Evolutionary conservation across 1,284 basidiomycete genomes (phyloP), one percentile per base, ranked within the genome.

Genomic region (Peniophora sp.): DNA sequence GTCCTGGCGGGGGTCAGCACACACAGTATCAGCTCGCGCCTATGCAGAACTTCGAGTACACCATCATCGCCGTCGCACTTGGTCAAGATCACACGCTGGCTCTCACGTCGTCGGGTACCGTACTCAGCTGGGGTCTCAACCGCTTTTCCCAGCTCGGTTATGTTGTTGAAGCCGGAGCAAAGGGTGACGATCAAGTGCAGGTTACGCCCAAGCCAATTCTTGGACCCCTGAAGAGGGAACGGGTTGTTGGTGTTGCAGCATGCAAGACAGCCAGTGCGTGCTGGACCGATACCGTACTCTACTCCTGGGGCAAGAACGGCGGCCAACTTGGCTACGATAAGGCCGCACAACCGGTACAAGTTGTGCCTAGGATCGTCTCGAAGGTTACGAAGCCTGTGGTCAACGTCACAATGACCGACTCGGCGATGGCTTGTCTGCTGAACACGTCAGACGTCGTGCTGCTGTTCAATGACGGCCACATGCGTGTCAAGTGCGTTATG

Each of bases 71-170:
- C 2, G 78, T 97, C 44, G 92, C 94, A 0, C 74, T 95, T 1
- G 96, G 90, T 2, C 94, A 94, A 62, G 96, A 99, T 61, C 97
- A 99, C 64, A 96, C 95, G 0, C 77, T 98, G 19, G 88, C 85
- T 0, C 73, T 98, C 36, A 94, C 92, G 0, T 77, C 73, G 9
- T 65, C 76, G 0, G 95, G 96, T 3, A 89, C 92, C 58, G 81
- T 98, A 8, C 80, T 88, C 46, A 92, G 87, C 3, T 99, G 94
- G 86, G 97, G 96, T 3, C 68, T 91, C 43, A 97, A 96, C 58
- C 77, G 89, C 9, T 95, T 92, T 63, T 74, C 79, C 0, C 92
- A 96, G 65, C 74, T 99, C 0, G 97, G 97, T 6, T 99, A 97
- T 61, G 69, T 79, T 3, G 75, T 97, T 12, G 95, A 98, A 55